Evolutionary conservation across 164 flowering plant genomes (phyloP).

Genomic region (Piper longum): DNA sequence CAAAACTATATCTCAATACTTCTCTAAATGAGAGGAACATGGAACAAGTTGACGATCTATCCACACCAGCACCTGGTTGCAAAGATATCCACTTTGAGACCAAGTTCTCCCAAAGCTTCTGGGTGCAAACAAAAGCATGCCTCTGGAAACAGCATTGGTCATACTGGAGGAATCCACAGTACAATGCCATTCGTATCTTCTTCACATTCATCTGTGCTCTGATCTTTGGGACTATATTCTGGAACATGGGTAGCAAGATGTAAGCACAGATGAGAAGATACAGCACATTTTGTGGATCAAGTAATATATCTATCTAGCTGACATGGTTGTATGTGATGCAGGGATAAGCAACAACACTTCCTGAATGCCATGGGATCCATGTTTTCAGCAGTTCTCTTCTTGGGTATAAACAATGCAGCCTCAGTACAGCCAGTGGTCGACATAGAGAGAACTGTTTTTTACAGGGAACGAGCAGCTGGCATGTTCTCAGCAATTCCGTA

Average conservation of each 20-base stretch:
- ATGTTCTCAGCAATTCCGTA: slow-evolving; percentile 31
- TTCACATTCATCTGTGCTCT: slow-evolving; percentile 16
- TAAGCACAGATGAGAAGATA: slow-evolving; percentile 5
- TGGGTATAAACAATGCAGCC: slow-evolving; percentile 17
- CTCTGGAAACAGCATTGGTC: slow-evolving; percentile 28
- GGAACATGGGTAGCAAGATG: slow-evolving; percentile 22
- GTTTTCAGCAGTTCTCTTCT: slow-evolving; percentile 19
- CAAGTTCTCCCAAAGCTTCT: slow-evolving; percentile 14
- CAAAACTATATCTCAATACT: slow-evolving; percentile 6
- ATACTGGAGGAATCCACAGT: slow-evolving; percentile 24
- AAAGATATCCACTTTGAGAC: slow-evolving; percentile 19
- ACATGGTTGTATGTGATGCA: slow-evolving; percentile 2
- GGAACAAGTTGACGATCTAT: slow-evolving; percentile 11
- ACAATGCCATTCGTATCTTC: slow-evolving; percentile 17
- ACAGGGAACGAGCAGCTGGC: slow-evolving; percentile 33
- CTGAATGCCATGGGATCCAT: slow-evolving; percentile 21
- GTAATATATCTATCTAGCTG: not conserved
- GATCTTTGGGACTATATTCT: slow-evolving; percentile 21
- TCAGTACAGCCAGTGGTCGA: slow-evolving; percentile 33
- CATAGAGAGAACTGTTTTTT: slow-evolving; percentile 26
- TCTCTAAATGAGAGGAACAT: slow-evolving; percentile 23
- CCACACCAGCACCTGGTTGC: slow-evolving; percentile 10
- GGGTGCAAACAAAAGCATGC: slow-evolving; percentile 19
- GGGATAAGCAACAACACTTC: slow-evolving; percentile 16
- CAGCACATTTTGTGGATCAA: not conserved